Evolutionary conservation across 495 filamentous ascomycete genomes (phyloP).

Genomic region (Talaromyces proteolyticus): DNA sequence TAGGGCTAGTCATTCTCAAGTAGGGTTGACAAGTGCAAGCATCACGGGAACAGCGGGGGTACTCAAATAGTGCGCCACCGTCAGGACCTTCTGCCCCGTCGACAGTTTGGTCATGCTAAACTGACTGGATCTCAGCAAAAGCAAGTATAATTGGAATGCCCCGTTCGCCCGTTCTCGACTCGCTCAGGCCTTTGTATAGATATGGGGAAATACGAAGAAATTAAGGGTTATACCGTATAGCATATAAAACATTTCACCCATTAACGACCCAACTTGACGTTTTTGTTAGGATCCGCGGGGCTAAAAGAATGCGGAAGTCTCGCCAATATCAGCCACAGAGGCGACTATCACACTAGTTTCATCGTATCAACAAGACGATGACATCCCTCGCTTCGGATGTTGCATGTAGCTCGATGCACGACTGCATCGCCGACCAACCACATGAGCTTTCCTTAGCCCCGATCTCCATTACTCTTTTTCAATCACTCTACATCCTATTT

Average conservation of each 20-base stretch:
- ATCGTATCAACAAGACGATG: not conserved
- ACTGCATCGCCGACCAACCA: not conserved
- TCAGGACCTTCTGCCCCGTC: too few relatives aligned
- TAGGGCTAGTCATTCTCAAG: too few relatives aligned
- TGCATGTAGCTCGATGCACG: slow-evolving; percentile 1
- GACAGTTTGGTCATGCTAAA: too few relatives aligned
- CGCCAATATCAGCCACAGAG: not conserved
- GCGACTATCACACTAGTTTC: not conserved
- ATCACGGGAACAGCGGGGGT: not conserved
- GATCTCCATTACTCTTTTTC: not conserved
- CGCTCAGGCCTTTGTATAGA: not conserved
- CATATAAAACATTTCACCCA: not conserved
- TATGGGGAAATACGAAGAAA: not conserved
- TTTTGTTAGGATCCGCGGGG: not conserved
- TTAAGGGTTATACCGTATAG: not conserved
- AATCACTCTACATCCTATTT: not conserved
- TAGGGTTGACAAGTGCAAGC: not conserved
- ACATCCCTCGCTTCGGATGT: slow-evolving; percentile 2
- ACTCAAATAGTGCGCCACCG: not conserved
- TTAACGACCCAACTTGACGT: not conserved
- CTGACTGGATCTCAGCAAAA: too few relatives aligned
- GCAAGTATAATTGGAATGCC: too few relatives aligned
- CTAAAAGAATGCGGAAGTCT: not conserved
- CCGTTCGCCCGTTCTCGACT: not conserved
- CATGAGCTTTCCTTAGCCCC: not conserved